Evolutionary conservation across 441 rosid genomes (phyloP).

Genomic region (Erodium moschatum): DNA sequence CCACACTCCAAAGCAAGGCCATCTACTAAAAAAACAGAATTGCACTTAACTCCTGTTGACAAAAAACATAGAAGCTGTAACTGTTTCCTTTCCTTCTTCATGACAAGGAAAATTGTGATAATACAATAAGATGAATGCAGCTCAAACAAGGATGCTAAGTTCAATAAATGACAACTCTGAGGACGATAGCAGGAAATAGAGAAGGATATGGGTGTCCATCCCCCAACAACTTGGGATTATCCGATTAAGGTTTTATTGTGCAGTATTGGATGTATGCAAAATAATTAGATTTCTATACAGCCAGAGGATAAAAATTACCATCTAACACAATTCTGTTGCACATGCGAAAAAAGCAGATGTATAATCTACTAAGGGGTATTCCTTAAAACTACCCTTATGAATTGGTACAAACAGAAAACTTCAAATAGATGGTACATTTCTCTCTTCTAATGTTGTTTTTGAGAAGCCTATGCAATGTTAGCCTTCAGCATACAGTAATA

Average conservation of each 20-base stretch:
- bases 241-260: background rate
- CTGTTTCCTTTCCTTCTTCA: background rate
- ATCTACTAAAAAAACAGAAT: background rate
- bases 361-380: background rate
- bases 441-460: background rate
- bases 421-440: background rate
- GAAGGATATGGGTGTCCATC: background rate
- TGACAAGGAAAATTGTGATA: too few relatives aligned
- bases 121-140: background rate
- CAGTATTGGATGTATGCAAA: background rate
- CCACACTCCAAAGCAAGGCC: background rate
- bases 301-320: background rate
- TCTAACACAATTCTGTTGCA: background rate
- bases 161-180: background rate
- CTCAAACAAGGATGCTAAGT: background rate
- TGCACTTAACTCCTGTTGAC: background rate
- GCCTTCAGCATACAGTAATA: background rate
- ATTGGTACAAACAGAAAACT: too few relatives aligned
- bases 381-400: too few relatives aligned
- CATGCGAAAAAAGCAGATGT: background rate
- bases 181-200: background rate
- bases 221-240: constrained; percentile 5
- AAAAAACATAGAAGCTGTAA: background rate
- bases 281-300: background rate
- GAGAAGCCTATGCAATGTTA: background rate